Conservation (phyloP, 352 stramenopile genomes). For the Pythium biforme region DNA sequence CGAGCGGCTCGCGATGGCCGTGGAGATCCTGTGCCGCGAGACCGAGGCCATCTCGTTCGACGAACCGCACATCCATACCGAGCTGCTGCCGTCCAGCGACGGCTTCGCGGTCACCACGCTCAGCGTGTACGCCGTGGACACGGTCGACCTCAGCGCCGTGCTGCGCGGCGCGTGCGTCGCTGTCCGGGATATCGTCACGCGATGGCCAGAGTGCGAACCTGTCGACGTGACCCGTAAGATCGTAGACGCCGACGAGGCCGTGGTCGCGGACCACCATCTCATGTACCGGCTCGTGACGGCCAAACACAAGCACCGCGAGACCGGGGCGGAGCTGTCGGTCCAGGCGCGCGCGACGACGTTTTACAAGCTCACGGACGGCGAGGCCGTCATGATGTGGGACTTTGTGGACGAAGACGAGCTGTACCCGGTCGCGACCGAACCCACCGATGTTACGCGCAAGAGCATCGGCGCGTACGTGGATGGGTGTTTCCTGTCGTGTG, state of each 20-base stretch:
- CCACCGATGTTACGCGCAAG: slow-evolving; percentile 35
- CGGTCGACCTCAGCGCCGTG: slow-evolving; percentile 25
- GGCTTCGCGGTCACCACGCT: slow-evolving; percentile 31
- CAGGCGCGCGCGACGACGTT: slow-evolving; percentile 32
- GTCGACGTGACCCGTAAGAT: slow-evolving; percentile 21
- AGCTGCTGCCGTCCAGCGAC: slow-evolving; percentile 1
- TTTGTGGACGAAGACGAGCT: slow-evolving; percentile 44
- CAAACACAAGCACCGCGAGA: slow-evolving; percentile 11
- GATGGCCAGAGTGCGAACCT: slow-evolving; percentile 33
- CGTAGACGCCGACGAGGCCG: slow-evolving; percentile 17
- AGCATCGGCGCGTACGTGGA: slow-evolving; percentile 39
- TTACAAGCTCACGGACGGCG: slow-evolving; percentile 29
- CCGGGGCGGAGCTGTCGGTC: slow-evolving; percentile 24
- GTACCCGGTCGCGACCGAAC: slow-evolving; percentile 25
- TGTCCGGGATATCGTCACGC: slow-evolving; percentile 27
- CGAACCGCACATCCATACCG: slow-evolving; percentile 1
- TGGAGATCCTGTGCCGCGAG: slow-evolving; percentile 9
- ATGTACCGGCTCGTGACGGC: slow-evolving; percentile 31
- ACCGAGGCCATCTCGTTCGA: slow-evolving; percentile 3
- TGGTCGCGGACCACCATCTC: slow-evolving; percentile 22
- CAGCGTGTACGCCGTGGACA: slow-evolving; percentile 40
- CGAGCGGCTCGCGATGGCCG: slow-evolving; percentile 18
- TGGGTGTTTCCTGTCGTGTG: background rate
- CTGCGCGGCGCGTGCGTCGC: slow-evolving; percentile 28
- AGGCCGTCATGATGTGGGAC: slow-evolving; percentile 41